phyloP scores from a whole-genome alignment of 2,329 filamentous ascomycete species.

The Dothistroma septosporum region DNA sequence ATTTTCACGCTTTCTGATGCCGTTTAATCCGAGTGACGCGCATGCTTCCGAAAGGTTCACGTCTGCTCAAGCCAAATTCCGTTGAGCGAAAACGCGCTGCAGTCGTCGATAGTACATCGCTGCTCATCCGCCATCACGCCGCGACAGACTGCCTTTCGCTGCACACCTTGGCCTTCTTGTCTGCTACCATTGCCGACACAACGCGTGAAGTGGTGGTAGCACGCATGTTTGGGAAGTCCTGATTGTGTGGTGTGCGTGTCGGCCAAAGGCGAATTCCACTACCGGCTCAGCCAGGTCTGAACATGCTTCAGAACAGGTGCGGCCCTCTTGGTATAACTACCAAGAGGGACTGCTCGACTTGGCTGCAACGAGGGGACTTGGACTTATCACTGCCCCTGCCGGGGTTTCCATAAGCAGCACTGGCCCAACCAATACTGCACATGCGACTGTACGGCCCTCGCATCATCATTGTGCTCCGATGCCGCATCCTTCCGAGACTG shows the following conservation, averaged over 20 bases:
- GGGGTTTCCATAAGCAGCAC: not conserved
- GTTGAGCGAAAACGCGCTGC: not conserved
- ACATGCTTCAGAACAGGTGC: not conserved
- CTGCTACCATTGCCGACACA: slow-evolving; percentile 4
- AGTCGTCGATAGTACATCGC: not conserved
- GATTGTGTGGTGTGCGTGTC: not conserved
- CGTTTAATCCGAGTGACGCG: not conserved
- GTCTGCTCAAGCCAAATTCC: not conserved
- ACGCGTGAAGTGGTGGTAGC: slow-evolving; percentile 6
- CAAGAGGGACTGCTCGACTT: slow-evolving; percentile 4
- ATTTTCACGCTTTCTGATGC: not conserved
- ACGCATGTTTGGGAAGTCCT: slow-evolving; percentile 15
- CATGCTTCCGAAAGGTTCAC: not conserved
- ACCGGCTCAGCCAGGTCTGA: not conserved
- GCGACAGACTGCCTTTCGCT: slow-evolving; percentile 17
- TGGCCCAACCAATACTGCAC: not conserved
- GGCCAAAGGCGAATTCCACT: not conserved
- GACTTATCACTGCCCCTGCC: not conserved
- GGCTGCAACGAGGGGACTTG: not conserved
- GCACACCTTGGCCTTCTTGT: slow-evolving; percentile 19
- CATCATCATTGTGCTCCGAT: not conserved
- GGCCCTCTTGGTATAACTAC: slow-evolving; percentile 4
- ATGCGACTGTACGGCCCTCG: not conserved
- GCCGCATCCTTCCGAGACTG: not conserved
- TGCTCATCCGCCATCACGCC: slow-evolving; percentile 2